These are phyloP conservation scores for Trichothecium sympodiale DNA, from an alignment of 2,329 filamentous ascomycete genomes.

Conservation along the genomic window DNA sequence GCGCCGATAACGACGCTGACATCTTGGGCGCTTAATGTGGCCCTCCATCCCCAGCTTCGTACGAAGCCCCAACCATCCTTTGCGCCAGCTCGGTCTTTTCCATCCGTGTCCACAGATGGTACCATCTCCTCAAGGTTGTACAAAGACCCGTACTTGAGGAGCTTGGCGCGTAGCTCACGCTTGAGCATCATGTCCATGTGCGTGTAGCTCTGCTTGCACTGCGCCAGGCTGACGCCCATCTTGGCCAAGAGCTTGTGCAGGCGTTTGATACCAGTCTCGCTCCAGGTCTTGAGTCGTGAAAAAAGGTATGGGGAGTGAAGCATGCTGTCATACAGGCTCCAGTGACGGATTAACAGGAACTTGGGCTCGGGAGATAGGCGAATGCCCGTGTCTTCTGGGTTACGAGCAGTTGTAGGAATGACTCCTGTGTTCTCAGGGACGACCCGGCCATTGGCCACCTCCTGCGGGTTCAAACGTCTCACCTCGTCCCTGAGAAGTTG, in stretches of 20 bases:
- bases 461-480: constrained; percentile 77
- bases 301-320: constrained; percentile 92
- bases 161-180: constrained; percentile 69
- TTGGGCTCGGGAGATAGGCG: constrained; percentile 86
- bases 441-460: constrained; percentile 48
- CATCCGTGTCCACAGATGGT: constrained; percentile 62
- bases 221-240: constrained; percentile 89
- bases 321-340: constrained; percentile 98
- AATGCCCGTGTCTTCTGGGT: constrained; percentile 85
- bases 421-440: constrained; percentile 62
- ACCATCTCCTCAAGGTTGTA: constrained; percentile 94
- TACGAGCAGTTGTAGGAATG: constrained; percentile 79
- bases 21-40: constrained; percentile 84
- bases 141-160: constrained; percentile 82
- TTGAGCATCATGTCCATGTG: constrained; percentile 99
- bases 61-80: constrained; percentile 97
- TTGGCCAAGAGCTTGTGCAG: constrained; percentile 92
- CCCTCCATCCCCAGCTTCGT: constrained; percentile 94
- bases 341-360: constrained; percentile 86
- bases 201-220: constrained; percentile 91
- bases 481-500: constrained; percentile 88
- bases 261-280: constrained; percentile 74
- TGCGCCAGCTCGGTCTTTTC: constrained; percentile 55
- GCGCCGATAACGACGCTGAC: constrained; percentile 88
- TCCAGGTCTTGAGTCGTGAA: constrained; percentile 88